A percentile compares a stretch with the other conserved stretches of the same genome.
Evolutionary conservation across 768 basidiomycete species (phyloP).

Genomic region (Sarcomyxa edulis): DNA sequence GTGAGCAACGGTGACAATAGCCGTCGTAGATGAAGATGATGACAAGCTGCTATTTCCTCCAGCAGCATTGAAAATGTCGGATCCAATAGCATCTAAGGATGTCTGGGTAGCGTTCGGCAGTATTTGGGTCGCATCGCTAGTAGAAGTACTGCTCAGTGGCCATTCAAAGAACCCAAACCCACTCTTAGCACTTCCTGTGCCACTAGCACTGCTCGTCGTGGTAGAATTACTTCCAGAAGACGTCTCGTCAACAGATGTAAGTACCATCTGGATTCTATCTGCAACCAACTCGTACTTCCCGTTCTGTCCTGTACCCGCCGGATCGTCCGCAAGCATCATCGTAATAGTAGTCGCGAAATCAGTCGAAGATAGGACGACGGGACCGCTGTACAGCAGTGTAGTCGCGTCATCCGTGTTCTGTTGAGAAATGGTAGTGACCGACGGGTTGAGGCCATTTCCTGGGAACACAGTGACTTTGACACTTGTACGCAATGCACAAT

Average conservation of each 20-base stretch:
- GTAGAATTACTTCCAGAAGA: slow-evolving; percentile 27
- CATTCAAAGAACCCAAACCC: slow-evolving; percentile 92
- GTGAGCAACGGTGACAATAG: slow-evolving; percentile 53
- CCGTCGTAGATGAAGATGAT: slow-evolving; percentile 27
- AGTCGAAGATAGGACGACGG: slow-evolving; percentile 69
- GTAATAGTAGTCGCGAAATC: slow-evolving; percentile 70
- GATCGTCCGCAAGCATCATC: slow-evolving; percentile 65
- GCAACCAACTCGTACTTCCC: slow-evolving; percentile 83
- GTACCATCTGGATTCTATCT: slow-evolving; percentile 74
- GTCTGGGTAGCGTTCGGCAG: slow-evolving; percentile 73
- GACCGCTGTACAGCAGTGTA: slow-evolving; percentile 72
- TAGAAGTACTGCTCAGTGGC: slow-evolving; percentile 44
- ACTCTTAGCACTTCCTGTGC: slow-evolving; percentile 28
- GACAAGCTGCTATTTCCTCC: slow-evolving; percentile 38
- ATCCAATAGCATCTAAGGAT: slow-evolving; percentile 53
- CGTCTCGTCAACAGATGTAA: slow-evolving; percentile 55
- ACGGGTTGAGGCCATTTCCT: slow-evolving; percentile 58
- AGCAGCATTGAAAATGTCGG: slow-evolving; percentile 57
- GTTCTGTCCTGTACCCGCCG: slow-evolving; percentile 55
- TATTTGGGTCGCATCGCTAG: slow-evolving; percentile 52
- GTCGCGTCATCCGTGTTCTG: slow-evolving; percentile 58
- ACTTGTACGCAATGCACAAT: slow-evolving; percentile 75
- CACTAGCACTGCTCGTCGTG: slow-evolving; percentile 15
- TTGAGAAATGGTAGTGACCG: slow-evolving; percentile 70
- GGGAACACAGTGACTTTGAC: slow-evolving; percentile 84